A percentile compares a stretch with the other conserved stretches of the same genome.
phyloP scores from a whole-genome alignment of 306 rosid species.

The Trifolium pratense region DNA sequence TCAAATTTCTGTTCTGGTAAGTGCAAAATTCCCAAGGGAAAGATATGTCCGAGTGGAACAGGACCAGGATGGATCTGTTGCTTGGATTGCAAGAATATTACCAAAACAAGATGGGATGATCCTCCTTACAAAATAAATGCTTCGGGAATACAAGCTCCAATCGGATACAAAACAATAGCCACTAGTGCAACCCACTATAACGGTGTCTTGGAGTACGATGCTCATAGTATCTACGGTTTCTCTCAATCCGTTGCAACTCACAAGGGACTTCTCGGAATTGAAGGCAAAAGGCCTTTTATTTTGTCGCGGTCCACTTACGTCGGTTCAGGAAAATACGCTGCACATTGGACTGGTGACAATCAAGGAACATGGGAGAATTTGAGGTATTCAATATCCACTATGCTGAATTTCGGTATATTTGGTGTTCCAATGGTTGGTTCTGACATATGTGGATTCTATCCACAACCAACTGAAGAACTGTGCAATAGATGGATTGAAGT shows the following conservation, averaged over 20 bases:
- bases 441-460: conserved; percentile 95
- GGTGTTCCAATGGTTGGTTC: conserved; percentile 99
- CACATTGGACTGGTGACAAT: conserved; percentile 99
- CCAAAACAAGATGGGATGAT: conserved; percentile 87
- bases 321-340: conserved; percentile 87
- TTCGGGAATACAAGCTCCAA: conserved; percentile 76
- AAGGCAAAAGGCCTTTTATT: conserved; percentile 88
- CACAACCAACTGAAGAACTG: conserved; percentile 90
- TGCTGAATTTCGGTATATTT: conserved; percentile 92
- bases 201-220: conserved; percentile 89
- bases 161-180: conserved; percentile 92
- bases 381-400: conserved; percentile 82
- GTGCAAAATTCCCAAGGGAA: conserved; percentile 76
- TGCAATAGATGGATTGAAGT: conserved; percentile 98
- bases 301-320: conserved; percentile 87
- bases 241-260: conserved; percentile 85
- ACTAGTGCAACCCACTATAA: conserved; percentile 93
- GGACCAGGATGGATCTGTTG: conserved; percentile 94
- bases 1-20: conserved; percentile 92
- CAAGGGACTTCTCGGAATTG: conserved; percentile 77
- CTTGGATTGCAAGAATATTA: conserved; percentile 91
- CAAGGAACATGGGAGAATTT: conserved; percentile 87
- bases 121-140: conserved; percentile 98
- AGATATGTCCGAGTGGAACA: conserved; percentile 66
- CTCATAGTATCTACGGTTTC: conserved; percentile 94